These are phyloP conservation scores for Neoboletus magnificus DNA, from an alignment of 768 basidiomycete species.

Conservation along the genomic window DNA sequence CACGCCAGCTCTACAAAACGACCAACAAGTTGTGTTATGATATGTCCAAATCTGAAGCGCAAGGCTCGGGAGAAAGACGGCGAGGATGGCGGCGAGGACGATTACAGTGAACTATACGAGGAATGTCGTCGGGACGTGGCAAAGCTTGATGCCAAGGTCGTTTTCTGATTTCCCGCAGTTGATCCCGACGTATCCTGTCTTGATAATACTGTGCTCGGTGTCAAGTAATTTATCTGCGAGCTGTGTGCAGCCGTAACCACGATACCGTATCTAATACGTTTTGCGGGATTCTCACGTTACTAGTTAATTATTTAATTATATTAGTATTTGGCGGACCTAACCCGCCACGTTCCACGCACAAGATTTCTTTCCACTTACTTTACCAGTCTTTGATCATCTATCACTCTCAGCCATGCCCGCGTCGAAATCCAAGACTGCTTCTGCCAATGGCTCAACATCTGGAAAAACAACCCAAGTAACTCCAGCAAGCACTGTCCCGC, in stretches of 20 bases:
- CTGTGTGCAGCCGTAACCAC: not conserved
- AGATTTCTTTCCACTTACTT: constrained; percentile 14
- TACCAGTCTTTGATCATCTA: constrained; percentile 27
- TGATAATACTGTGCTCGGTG: not conserved
- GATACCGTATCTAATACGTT: not conserved
- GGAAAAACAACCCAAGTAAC: constrained; percentile 17
- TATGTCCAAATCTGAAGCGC: constrained; percentile 80
- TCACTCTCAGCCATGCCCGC: constrained; percentile 28
- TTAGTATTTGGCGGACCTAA: too few relatives aligned
- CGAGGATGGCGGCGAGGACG: constrained; percentile 71
- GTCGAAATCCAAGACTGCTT: constrained; percentile 53
- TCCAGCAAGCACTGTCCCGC: constrained; percentile 26
- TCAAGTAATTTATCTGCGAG: not conserved
- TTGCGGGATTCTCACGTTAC: constrained; percentile 20
- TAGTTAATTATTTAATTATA: too few relatives aligned
- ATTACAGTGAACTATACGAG: constrained; percentile 83
- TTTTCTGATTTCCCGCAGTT: constrained; percentile 43
- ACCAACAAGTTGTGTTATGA: constrained; percentile 96
- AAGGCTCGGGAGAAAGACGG: constrained; percentile 58
- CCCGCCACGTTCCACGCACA: not conserved
- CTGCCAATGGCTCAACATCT: constrained; percentile 46
- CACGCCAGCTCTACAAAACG: constrained; percentile 95
- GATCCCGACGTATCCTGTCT: not conserved
- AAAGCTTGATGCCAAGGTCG: constrained; percentile 67
- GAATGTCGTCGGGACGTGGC: constrained; percentile 85